Conservation (phyloP, 176 grass and related monocot species). For the Carex cristatella region DNA sequence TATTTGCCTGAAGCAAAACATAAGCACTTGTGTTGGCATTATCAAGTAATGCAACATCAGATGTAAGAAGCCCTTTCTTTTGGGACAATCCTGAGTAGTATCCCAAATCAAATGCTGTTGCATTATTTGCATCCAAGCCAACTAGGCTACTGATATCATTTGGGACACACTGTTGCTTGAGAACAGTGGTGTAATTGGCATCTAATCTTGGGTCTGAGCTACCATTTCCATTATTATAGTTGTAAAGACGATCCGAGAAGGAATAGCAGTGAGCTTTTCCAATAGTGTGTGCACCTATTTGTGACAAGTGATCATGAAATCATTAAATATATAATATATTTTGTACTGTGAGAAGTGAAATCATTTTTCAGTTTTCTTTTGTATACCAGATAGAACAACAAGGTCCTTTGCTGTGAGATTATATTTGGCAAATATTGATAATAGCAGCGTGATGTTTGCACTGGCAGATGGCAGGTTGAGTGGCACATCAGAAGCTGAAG, state of each 20-base stretch:
- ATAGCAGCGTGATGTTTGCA: constrained; percentile 36
- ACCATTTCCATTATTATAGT: constrained; percentile 7
- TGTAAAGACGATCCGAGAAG: constrained; percentile 24
- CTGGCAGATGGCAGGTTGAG: constrained; percentile 25
- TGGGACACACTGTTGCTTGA: constrained; percentile 6
- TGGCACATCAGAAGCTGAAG: constrained; percentile 35
- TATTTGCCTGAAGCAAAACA: constrained; percentile 6
- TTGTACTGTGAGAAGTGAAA: too few species aligned
- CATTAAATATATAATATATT: background rate
- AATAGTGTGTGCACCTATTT: constrained; percentile 23
- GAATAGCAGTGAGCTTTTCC: constrained; percentile 22
- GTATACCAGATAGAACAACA: constrained; percentile 48
- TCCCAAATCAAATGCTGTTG: constrained; percentile 19
- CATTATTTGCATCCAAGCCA: constrained; percentile 14
- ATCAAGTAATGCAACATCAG: constrained; percentile 9
- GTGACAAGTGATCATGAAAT: background rate
- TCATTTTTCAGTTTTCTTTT: background rate
- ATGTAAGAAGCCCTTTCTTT: constrained; percentile 12
- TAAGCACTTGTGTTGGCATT: background rate
- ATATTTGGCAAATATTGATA: constrained; percentile 35
- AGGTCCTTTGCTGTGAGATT: constrained; percentile 64
- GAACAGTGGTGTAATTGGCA: background rate
- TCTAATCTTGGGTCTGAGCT: constrained; percentile 15
- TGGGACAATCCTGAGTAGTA: constrained; percentile 12
- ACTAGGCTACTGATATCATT: background rate